Base-by-base conservation (phyloP, 2,329 filamentous ascomycete species). In the Leptoxyphium fumago region DNA sequence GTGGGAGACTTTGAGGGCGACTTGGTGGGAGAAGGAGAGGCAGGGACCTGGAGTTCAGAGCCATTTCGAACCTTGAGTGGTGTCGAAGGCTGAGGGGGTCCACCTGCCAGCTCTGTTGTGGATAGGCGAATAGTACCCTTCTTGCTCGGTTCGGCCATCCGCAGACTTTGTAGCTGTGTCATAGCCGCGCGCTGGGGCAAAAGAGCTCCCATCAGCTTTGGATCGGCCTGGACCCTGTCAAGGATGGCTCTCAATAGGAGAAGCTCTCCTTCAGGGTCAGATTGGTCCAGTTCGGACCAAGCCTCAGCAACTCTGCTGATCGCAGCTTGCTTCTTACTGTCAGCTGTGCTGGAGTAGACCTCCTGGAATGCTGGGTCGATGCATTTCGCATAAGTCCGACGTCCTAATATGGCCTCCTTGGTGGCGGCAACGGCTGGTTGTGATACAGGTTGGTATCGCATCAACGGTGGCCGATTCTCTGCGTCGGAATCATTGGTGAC, bases 261-360 rank as follows among this genome's bases (percentile, higher is more conserved):
- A 55, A 89, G 91, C 36, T 88, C 78, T 14, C 88, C 88, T 60
- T 95, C 89, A 0, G 89, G 89, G 56, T 98, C 89, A 28, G 89
- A 72, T 39, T 84, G 78, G 61, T 96, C 85, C 29, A 98, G 72
- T 10, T 80, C 74, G 4, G 80, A 82, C 70, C 91, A 93, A 0
- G 89, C 88, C 60, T 94, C 84, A 0, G 84, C 85, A 10, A 95
- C 71, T 50, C 79, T 78, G 2, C 83, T 84, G 28, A 96, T 73
- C 0, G 86, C 86, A 54, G 94, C 86, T 30, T 88, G 76, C 61
- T 91, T 93, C n/a, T 69, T 32, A 29, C 51, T 46, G 39, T 59
- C 55, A 7, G 68, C 73, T 0, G 77, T 94, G 44, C 89, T 84
- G n/a, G 86, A 83, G 56, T 93, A 79, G 2, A 88, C 71, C 62